These are phyloP conservation scores for Acanthamoeba quina DNA, from an alignment of 208 protist species.

Conservation along the genomic window DNA sequence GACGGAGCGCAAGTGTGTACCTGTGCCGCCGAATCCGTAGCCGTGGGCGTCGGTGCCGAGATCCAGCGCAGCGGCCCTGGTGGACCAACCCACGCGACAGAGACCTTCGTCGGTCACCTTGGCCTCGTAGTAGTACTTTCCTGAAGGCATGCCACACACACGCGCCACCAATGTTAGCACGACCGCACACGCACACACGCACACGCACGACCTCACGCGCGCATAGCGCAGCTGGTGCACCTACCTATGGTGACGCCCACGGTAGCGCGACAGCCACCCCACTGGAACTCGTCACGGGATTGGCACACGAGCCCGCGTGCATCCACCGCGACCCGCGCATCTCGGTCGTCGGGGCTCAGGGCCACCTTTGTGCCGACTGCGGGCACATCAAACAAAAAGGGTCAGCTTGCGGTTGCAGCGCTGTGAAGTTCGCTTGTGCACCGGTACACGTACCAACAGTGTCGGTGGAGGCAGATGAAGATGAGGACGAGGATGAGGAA, in stretches of 20 bases:
- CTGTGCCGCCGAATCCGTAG: conserved; percentile 83
- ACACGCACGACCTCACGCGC: no score
- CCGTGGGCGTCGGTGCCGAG: conserved; percentile 82
- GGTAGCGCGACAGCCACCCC: conserved; percentile 51
- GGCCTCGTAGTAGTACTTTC: conserved; percentile 84
- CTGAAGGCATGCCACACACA: neutral
- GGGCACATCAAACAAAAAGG: neutral
- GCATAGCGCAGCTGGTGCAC: neutral
- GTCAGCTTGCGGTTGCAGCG: neutral
- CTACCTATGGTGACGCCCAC: conserved; percentile 34
- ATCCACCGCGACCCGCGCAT: conserved; percentile 69
- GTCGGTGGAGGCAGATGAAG: neutral
- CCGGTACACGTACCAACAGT: neutral
- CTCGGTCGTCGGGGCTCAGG: conserved; percentile 67
- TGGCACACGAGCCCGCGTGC: conserved; percentile 66
- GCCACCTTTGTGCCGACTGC: conserved; percentile 1
- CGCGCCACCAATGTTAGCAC: neutral
- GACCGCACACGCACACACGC: no score
- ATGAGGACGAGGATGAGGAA: neutral
- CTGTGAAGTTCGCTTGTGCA: neutral
- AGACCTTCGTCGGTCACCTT: conserved; percentile 82
- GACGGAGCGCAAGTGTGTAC: neutral
- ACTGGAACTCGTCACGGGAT: conserved; percentile 61
- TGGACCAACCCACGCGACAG: conserved; percentile 84
- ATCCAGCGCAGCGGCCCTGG: conserved; percentile 47